Base-by-base conservation (phyloP, 108 stramenopile species). In the Parmales sp. region DNA sequence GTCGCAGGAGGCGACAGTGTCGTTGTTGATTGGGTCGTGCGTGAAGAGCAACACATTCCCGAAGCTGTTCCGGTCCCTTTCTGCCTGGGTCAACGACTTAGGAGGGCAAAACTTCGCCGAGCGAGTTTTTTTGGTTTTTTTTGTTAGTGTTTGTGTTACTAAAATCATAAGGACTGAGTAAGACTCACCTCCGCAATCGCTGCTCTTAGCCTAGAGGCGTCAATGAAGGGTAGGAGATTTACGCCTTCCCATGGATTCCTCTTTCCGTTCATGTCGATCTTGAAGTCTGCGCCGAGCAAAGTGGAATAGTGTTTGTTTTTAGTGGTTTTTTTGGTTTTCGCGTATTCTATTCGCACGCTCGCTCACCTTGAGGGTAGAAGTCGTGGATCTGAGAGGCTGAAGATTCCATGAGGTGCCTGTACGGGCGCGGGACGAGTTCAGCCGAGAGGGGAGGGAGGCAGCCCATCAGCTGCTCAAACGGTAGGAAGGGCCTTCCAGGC, bases 171-270 rank as follows among this genome's bases (percentile, higher is more conserved):
- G 38, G 76, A 66, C 13, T 69, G 67, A 31, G 81, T 83, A 1
- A 95, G 95, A 41, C 91, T 92, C 51, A 87, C 71, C 43, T 81
- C 74, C 13, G 69, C 74, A 67, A 98, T 90, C 2, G 90, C 78
- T 20, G 77, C 45, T 44, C 88, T 81, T 39, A 99, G 72, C 9
- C 89, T 76, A 9, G 83, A 73, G 38, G 91, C 91, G 69, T 97
- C 92, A 76, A 99, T 95, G 66, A 98, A 99, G 16, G 98, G 96
- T 5, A 99, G 83, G 45, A 99, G 77, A 46, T 95, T 95, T 45
- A 99, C 95, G 9, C 95, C 95, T 71, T 97, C 94, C 98, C 98
- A 99, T 9, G 96, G 96, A 80, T 97, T 97, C 28, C 88, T 82
- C 76, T 98, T 98, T 34, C 98, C 98, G 71, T 99, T 96, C 87